Base-by-base conservation (phyloP, 345 rosid species). In the Eutrema japonicum region DNA sequence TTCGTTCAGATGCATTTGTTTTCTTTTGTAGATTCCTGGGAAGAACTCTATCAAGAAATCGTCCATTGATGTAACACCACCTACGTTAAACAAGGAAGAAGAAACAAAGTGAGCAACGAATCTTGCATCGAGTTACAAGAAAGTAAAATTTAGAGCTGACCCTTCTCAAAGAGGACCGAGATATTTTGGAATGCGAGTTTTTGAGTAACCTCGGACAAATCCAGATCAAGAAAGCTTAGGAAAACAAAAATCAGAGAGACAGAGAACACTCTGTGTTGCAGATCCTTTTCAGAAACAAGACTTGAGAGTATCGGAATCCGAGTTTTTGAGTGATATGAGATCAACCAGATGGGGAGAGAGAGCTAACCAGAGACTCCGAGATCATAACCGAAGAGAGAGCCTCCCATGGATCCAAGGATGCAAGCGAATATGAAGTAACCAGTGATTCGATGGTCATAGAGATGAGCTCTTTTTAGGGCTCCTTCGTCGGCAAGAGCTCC, bases 11-110 rank as follows among this genome's bases (percentile, higher is more conserved):
- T 88, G 88, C 33, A 10, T 67, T 66, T 94, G 94, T 78, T 94
- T 91, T 72, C 94, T 85, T 50, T 67, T 72, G 77, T 85, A 89
- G 58, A 91, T 87, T 8, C 33, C 59, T 0, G 97, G 97, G 80
- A 91, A 91, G 59, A 91, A 89, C 0, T 84, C 85, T 60, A 69
- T 87, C 85, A 94, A 77, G 86, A 94, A 94, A 84, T 94, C 97
- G 52, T 91, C 97, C 98, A 94, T 94, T 65, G 93, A 91, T 74
- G 97, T 94, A 54, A 94, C 98, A 33, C 96, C 98, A 32, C 97
- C 97, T 93, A 80, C 18, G 46, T 40, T 74, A 33, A 35, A 64
- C 75, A 52, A 38, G 8, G 30, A 27, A 3, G 35, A 43, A 38
- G 4, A 11, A 56, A 40, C 37, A 50, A 66, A 30, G 3, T 9